phyloP scores from a whole-genome alignment of 805 yeast species.

The Wickerhamomyces ciferrii region DNA sequence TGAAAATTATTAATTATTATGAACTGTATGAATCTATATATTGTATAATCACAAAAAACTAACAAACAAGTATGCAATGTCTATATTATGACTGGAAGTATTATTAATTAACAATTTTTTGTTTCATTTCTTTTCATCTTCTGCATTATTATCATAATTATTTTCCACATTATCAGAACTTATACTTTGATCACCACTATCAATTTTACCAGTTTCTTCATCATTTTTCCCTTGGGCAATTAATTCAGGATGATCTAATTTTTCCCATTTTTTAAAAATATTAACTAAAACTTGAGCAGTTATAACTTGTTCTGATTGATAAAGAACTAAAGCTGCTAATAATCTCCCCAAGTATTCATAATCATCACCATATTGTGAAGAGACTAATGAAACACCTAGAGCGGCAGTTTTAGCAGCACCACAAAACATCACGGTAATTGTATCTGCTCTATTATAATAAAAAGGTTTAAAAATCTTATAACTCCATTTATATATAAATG shows the following conservation, averaged over 20 bases:
- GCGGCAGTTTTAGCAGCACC: constrained; percentile 96
- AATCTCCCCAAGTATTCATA: constrained; percentile 62
- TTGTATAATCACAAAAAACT: neutral
- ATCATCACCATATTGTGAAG: constrained; percentile 70
- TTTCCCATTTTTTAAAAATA: constrained; percentile 63
- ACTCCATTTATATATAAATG: constrained; percentile 38
- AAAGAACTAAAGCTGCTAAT: constrained; percentile 77
- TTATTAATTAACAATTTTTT: no score
- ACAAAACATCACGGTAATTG: constrained; percentile 77
- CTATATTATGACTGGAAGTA: no score
- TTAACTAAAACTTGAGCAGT: constrained; percentile 71
- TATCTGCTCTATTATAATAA: constrained; percentile 64
- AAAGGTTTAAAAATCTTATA: constrained; percentile 48
- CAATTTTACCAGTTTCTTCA: neutral
- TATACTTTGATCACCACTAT: neutral
- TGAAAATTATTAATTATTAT: no score
- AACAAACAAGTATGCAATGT: neutral
- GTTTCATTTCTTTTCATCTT: neutral
- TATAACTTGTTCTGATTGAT: constrained; percentile 83
- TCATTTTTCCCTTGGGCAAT: neutral
- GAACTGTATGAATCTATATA: neutral
- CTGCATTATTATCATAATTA: neutral
- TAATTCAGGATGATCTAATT: constrained; percentile 14
- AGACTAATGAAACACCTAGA: constrained; percentile 76
- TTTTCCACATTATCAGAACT: neutral